Evolutionary conservation across 2,329 filamentous ascomycete species (phyloP), one percentile per base, ranked within the genome.

Genomic region (Colletotrichum caudatum): DNA sequence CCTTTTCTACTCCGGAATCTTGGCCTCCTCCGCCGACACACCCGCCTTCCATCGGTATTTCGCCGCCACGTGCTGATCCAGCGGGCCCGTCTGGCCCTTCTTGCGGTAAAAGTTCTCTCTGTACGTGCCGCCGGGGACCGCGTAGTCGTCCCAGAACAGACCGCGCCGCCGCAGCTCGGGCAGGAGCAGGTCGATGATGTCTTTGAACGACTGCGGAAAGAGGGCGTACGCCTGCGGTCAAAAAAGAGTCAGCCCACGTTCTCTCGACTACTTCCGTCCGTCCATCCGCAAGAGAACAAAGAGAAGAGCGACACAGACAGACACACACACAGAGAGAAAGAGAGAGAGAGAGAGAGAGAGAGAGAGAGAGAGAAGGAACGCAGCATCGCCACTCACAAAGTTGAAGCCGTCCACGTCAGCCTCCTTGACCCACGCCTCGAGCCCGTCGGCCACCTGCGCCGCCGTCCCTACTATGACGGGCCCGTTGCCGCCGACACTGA

Each of bases 321-420:
- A 29, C 2, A 29, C 2, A 29, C 2, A 29, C 2, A 29, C 2
- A 18, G 6, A 18, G 29, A 16, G 1, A 44, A 2, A 7, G 20
- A 20, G 11, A 7, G 41, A 20, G 5, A 7, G 7, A 20, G 18
- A 44, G 16, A 41, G 4, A 41, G 5, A 18, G 16, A 29, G 39
- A 6, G 39, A 4, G 37, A 8, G 18, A 4, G 6, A 20, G 8
- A 20, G 6, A 44, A 6, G 5, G 5, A 41, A 7, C 5, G 11
- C 5, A 41, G 5, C 18, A 16, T 14, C 7, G 3, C 9, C 51
- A 26, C 7, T 82, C 78, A 90, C 90, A 78, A 94, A 86, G 77
- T 94, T 94, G 80, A 94, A 94, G 0, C 92, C 92, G 76, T 94
- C 92, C 1, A 94, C 87, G 74, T 93, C 92, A 0, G 90, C 91